A percentile compares a stretch with the other conserved stretches of the same genome.
Conservation (phyloP, 2,329 filamentous ascomycete genomes). For the Aspergillus neotritici region DNA sequence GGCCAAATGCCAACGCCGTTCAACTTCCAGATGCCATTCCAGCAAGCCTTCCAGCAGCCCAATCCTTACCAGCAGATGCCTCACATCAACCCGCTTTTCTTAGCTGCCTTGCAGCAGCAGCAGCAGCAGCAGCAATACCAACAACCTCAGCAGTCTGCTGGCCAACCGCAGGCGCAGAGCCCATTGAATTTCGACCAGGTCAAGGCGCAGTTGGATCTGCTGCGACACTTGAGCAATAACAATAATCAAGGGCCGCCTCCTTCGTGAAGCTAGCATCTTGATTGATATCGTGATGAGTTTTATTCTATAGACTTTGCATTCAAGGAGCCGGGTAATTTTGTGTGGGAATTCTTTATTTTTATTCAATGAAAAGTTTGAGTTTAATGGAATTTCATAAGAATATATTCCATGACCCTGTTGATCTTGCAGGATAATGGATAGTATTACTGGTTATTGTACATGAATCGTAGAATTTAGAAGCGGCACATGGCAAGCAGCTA, state of each 20-base stretch:
- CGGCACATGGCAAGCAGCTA: background rate
- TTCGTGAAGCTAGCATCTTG: conserved; percentile 14
- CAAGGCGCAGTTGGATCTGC: conserved; percentile 38
- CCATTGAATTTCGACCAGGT: conserved; percentile 38
- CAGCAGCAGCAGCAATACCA: conserved; percentile 32
- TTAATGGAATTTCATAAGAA: too few species aligned
- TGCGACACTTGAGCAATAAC: conserved; percentile 34
- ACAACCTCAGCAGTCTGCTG: conserved; percentile 22
- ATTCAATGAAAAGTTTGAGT: conserved; percentile 9
- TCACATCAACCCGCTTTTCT: conserved; percentile 56
- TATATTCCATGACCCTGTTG: too few species aligned
- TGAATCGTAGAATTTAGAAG: conserved; percentile 4
- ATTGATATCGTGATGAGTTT: conserved; percentile 5
- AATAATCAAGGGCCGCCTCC: conserved; percentile 28
- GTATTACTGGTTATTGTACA: background rate
- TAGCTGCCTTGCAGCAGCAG: conserved; percentile 44
- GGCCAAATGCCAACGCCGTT: conserved; percentile 26
- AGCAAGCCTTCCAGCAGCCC: conserved; percentile 39
- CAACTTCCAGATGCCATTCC: conserved; percentile 37
- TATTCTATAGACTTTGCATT: conserved; percentile 20
- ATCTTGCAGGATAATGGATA: background rate
- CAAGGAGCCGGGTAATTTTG: conserved; percentile 10
- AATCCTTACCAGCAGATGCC: conserved; percentile 38
- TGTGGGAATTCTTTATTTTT: conserved; percentile 1
- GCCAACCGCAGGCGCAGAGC: conserved; percentile 21